phyloP scores from a whole-genome alignment of 2,329 filamentous ascomycete species.

The Dothideomycetes sp. region DNA sequence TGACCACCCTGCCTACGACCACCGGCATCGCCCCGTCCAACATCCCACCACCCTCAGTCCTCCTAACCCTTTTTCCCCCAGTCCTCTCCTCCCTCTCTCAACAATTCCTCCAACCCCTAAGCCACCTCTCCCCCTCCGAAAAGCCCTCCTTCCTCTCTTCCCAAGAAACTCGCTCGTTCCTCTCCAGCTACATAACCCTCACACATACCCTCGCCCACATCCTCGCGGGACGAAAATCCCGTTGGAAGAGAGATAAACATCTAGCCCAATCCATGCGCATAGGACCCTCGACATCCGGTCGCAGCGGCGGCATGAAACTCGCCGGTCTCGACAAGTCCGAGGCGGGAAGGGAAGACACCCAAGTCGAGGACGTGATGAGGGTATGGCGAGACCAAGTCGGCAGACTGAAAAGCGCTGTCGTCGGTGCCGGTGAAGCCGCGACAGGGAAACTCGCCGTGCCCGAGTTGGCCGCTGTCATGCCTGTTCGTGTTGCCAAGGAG shows the following conservation, averaged over 20 bases:
- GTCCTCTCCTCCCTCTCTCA: constrained; percentile 58
- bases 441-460: constrained; percentile 41
- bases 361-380: constrained; percentile 66
- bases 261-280: constrained; percentile 85
- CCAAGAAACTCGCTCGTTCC: constrained; percentile 52
- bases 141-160: constrained; percentile 54
- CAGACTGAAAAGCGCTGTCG: constrained; percentile 62
- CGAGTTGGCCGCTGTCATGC: constrained; percentile 61
- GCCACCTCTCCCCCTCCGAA: constrained; percentile 37
- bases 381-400: constrained; percentile 71
- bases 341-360: constrained; percentile 71
- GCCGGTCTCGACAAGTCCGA: constrained; percentile 77
- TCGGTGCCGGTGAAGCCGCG: constrained; percentile 47
- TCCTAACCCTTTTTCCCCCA: constrained; percentile 67
- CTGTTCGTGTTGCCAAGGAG: constrained; percentile 53
- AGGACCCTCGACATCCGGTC: constrained; percentile 59
- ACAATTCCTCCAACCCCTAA: constrained; percentile 56
- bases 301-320: constrained; percentile 80
- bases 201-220: constrained; percentile 65
- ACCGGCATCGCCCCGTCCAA: constrained; percentile 60
- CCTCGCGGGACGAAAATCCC: constrained; percentile 71
- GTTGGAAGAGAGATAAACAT: constrained; percentile 85
- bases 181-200: constrained; percentile 54
- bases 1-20: constrained; percentile 14
- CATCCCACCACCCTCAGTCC: constrained; percentile 75